These are phyloP conservation scores for Candida methanosorbosa DNA, from an alignment of 805 yeast genomes.

Conservation along the genomic window DNA sequence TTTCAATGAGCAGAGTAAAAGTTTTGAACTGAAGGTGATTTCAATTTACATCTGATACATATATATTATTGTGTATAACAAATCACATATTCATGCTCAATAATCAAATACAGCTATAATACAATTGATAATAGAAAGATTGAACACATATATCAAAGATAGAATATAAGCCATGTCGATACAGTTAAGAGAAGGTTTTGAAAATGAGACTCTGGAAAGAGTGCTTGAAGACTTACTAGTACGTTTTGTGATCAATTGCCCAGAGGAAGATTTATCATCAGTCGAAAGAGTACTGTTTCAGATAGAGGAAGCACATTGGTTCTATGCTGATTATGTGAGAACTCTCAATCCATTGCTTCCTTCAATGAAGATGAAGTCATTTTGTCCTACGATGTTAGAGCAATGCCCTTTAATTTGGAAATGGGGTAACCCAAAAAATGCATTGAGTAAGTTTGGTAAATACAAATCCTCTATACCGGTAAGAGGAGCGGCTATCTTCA, in stretches of 20 bases:
- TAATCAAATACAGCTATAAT: too few relatives aligned
- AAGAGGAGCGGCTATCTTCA: slow-evolving; percentile 87
- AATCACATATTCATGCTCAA: too few relatives aligned
- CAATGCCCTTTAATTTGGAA: slow-evolving; percentile 73
- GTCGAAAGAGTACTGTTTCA: slow-evolving; percentile 82
- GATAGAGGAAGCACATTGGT: slow-evolving; percentile 98
- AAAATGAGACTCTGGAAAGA: slow-evolving; percentile 58
- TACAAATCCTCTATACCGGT: slow-evolving; percentile 92
- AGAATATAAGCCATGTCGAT: slow-evolving; percentile 31
- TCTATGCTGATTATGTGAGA: slow-evolving; percentile 77
- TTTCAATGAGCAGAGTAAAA: too few relatives aligned
- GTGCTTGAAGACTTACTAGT: slow-evolving; percentile 82
- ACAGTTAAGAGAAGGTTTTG: slow-evolving; percentile 34
- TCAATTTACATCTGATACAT: too few relatives aligned
- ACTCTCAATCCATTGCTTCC: slow-evolving; percentile 71
- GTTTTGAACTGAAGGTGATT: too few relatives aligned
- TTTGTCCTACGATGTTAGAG: slow-evolving; percentile 59
- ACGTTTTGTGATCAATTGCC: slow-evolving; percentile 85
- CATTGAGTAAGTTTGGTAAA: slow-evolving; percentile 67
- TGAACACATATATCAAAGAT: too few relatives aligned
- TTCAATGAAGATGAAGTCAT: slow-evolving; percentile 62
- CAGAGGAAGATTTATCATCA: slow-evolving; percentile 80
- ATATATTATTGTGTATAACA: too few relatives aligned
- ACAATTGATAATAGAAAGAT: too few relatives aligned
- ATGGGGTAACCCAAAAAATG: slow-evolving; percentile 79